A percentile compares a stretch with the other conserved stretches of the same genome.
These are phyloP conservation scores for Omphalotus guepiniiformis DNA, from an alignment of 768 basidiomycete species.

Conservation along the genomic window DNA sequence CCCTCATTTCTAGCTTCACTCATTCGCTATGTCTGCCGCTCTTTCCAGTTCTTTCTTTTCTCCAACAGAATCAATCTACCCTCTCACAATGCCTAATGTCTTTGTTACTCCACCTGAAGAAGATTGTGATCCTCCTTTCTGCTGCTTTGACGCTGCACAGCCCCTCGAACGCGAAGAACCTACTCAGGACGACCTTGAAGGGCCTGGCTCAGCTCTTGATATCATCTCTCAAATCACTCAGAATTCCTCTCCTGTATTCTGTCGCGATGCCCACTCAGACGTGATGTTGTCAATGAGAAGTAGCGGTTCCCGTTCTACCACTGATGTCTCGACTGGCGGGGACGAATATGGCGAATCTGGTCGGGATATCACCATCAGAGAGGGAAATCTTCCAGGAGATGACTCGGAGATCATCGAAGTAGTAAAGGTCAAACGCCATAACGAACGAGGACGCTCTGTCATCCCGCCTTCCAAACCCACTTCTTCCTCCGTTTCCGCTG, in stretches of 20 bases:
- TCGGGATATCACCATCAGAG: constrained; percentile 14
- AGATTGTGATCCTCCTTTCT: constrained; percentile 51
- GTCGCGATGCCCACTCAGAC: constrained; percentile 11
- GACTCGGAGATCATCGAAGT: constrained; percentile 61
- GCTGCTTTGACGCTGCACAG: constrained; percentile 50
- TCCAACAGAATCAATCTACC: background rate
- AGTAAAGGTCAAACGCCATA: constrained; percentile 47
- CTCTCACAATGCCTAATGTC: constrained; percentile 35
- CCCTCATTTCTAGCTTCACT: too few relatives aligned
- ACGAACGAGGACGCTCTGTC: constrained; percentile 7
- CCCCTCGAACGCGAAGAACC: constrained; percentile 14
- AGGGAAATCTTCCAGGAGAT: constrained; percentile 24
- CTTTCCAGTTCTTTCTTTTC: too few relatives aligned
- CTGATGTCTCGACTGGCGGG: constrained; percentile 25
- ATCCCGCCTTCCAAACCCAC: background rate
- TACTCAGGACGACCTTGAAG: constrained; percentile 21
- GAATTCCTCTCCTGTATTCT: constrained; percentile 19
- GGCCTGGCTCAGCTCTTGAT: constrained; percentile 21
- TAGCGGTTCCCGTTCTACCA: constrained; percentile 20
- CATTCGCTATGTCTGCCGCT: constrained; percentile 8
- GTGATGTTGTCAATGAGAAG: constrained; percentile 20
- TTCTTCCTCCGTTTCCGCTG: constrained; percentile 15
- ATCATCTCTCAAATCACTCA: constrained; percentile 21
- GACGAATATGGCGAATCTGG: constrained; percentile 18
- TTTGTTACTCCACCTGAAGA: constrained; percentile 58